A percentile compares a stretch with the other conserved stretches of the same genome.
phyloP scores from a whole-genome alignment of 1,284 basidiomycete genomes.

The Pseudozyma pruni region DNA sequence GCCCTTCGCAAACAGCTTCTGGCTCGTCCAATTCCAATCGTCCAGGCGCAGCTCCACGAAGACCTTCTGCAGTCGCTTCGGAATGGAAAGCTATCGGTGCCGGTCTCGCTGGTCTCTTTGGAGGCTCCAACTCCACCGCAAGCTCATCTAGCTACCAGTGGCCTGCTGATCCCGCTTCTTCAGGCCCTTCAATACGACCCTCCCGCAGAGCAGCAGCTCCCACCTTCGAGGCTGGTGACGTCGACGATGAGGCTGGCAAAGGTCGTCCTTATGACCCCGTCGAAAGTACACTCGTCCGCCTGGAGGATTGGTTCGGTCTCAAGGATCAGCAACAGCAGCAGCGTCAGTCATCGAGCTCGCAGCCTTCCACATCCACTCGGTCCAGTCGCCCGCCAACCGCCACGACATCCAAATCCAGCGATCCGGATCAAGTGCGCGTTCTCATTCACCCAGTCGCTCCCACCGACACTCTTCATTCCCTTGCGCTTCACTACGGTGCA shows the following conservation, averaged over 20 bases:
- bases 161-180: conserved; percentile 41
- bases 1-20: conserved; percentile 12
- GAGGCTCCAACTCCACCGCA: conserved; percentile 10
- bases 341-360: conserved; percentile 1
- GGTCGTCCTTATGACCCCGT: conserved; percentile 23
- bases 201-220: conserved; percentile 13
- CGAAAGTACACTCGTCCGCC: conserved; percentile 50
- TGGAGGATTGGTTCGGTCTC: conserved; percentile 63
- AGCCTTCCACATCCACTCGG: not conserved
- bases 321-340: conserved; percentile 16
- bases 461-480: conserved; percentile 55
- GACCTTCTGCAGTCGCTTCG: conserved; percentile 35
- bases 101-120: conserved; percentile 42
- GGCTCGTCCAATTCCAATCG: conserved; percentile 8
- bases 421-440: conserved; percentile 39
- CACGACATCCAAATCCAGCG: not conserved
- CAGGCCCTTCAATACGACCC: conserved; percentile 2
- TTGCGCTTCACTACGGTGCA: conserved; percentile 64
- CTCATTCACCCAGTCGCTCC: conserved; percentile 62
- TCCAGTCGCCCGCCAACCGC: not conserved
- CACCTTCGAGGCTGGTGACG: conserved; percentile 1
- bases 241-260: conserved; percentile 21
- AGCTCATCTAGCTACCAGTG: conserved; percentile 24
- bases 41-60: conserved; percentile 5
- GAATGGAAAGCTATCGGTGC: conserved; percentile 48